Conservation (phyloP, 768 basidiomycete species). For the Psilocybe cubensis region DNA sequence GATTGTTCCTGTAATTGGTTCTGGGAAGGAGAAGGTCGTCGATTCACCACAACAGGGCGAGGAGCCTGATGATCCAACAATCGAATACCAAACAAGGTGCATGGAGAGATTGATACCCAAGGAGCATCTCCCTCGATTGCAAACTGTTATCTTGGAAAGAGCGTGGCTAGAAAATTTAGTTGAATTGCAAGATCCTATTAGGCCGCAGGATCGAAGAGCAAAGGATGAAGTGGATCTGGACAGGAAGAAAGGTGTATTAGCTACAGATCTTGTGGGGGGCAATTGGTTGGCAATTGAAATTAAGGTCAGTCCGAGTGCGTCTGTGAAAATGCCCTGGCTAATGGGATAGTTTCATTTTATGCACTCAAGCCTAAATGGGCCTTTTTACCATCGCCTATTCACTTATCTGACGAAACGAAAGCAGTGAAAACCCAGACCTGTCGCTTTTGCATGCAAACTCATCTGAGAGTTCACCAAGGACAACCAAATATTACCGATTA, state of each 20-base stretch:
- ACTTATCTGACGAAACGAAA: conserved; percentile 63
- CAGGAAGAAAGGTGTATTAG: conserved; percentile 65
- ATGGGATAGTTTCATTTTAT: conserved; percentile 11
- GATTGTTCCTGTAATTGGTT: not conserved
- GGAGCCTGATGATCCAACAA: conserved; percentile 41
- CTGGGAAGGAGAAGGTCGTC: not conserved
- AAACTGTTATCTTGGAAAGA: conserved; percentile 48
- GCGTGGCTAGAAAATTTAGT: conserved; percentile 67
- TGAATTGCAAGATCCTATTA: conserved; percentile 42
- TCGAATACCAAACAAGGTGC: conserved; percentile 64
- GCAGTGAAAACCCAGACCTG: conserved; percentile 72
- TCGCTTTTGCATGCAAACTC: conserved; percentile 90
- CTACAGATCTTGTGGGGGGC: conserved; percentile 78
- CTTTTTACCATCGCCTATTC: conserved; percentile 70
- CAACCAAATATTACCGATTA: conserved; percentile 51
- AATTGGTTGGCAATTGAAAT: conserved; percentile 81
- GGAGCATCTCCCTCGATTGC: conserved; percentile 60
- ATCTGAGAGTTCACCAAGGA: conserved; percentile 47
- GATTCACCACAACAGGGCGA: conserved; percentile 9
- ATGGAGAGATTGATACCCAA: conserved; percentile 68
- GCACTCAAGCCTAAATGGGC: conserved; percentile 91
- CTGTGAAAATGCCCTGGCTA: too few relatives aligned
- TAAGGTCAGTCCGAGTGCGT: conserved; percentile 67
- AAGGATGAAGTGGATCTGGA: conserved; percentile 63
- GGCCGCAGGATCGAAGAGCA: conserved; percentile 60